Evolutionary conservation across 345 rosid species (phyloP).

Genomic region (Gossypium rotundifolium): DNA sequence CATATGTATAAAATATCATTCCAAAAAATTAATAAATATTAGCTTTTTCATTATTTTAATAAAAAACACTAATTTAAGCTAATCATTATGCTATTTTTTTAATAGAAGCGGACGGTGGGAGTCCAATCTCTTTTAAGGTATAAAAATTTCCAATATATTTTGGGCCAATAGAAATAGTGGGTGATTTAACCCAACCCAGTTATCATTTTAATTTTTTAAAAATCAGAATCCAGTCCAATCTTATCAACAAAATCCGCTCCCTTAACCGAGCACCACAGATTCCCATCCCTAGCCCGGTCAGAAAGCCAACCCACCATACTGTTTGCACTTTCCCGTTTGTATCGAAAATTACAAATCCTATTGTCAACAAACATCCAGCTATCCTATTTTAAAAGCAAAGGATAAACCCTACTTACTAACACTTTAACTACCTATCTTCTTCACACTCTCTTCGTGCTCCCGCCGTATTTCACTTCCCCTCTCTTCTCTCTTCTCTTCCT

Average conservation of each 20-base stretch:
- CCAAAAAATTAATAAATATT: too few species aligned
- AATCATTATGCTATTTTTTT: too few species aligned
- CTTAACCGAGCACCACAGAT: background rate
- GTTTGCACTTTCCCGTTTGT: background rate
- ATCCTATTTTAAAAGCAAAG: slow-evolving; percentile 7
- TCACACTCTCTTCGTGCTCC: slow-evolving; percentile 31
- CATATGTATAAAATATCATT: too few species aligned
- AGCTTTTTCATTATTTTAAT: too few species aligned
- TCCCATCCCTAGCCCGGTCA: background rate
- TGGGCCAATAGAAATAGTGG: background rate
- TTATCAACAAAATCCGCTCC: background rate
- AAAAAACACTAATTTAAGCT: too few species aligned
- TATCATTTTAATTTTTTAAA: background rate
- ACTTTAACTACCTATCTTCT: slow-evolving; percentile 6
- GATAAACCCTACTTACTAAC: background rate
- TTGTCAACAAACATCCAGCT: slow-evolving; percentile 1
- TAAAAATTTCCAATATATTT: background rate
- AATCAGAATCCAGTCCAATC: background rate
- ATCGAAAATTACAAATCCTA: background rate
- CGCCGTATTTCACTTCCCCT: slow-evolving; percentile 23
- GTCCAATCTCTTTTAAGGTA: too few species aligned
- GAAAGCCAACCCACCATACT: background rate
- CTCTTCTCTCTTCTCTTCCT: background rate
- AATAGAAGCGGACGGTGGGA: too few species aligned
- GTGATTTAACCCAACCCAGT: too few species aligned